Conservation (phyloP, 2,329 filamentous ascomycete genomes). For the Ophiosphaerella korrae region DNA sequence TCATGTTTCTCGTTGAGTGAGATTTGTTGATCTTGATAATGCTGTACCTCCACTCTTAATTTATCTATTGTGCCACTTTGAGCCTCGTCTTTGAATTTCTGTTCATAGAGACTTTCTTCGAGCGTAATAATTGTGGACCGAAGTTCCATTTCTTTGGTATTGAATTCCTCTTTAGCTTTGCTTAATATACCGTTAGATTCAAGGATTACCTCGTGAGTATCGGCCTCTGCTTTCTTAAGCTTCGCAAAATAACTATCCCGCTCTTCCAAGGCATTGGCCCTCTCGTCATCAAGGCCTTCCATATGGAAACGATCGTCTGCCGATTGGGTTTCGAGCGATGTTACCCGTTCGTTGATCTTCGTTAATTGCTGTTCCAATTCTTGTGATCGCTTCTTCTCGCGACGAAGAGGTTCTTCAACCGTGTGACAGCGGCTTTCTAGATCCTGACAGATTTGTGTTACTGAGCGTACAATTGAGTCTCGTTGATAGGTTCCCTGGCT, state of each 20-base stretch:
- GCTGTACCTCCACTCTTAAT: slow-evolving; percentile 4
- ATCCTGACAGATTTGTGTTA: slow-evolving; percentile 61
- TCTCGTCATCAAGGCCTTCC: slow-evolving; percentile 45
- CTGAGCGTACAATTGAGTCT: slow-evolving; percentile 54
- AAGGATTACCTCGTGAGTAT: slow-evolving; percentile 46
- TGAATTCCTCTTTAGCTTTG: slow-evolving; percentile 25
- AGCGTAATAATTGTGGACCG: slow-evolving; percentile 25
- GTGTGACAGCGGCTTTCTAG: slow-evolving; percentile 62
- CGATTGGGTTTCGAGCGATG: slow-evolving; percentile 36
- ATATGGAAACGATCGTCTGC: slow-evolving; percentile 36
- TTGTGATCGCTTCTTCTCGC: slow-evolving; percentile 48
- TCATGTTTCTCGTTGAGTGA: slow-evolving; percentile 31
- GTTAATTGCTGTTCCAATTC: slow-evolving; percentile 40
- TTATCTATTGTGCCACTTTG: slow-evolving; percentile 9
- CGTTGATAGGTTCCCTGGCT: slow-evolving; percentile 48
- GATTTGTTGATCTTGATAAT: slow-evolving; percentile 8
- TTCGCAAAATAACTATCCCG: slow-evolving; percentile 37
- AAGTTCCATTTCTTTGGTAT: slow-evolving; percentile 46
- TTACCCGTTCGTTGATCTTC: slow-evolving; percentile 42
- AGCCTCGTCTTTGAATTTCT: slow-evolving; percentile 10
- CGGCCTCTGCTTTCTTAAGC: slow-evolving; percentile 38
- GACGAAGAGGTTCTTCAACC: slow-evolving; percentile 59
- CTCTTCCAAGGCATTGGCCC: slow-evolving; percentile 43
- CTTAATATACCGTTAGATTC: slow-evolving; percentile 37
- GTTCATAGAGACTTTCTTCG: slow-evolving; percentile 20